Evolutionary conservation across 73 alveolate genomes (phyloP).

Genomic region (Uronychia binucleata): DNA sequence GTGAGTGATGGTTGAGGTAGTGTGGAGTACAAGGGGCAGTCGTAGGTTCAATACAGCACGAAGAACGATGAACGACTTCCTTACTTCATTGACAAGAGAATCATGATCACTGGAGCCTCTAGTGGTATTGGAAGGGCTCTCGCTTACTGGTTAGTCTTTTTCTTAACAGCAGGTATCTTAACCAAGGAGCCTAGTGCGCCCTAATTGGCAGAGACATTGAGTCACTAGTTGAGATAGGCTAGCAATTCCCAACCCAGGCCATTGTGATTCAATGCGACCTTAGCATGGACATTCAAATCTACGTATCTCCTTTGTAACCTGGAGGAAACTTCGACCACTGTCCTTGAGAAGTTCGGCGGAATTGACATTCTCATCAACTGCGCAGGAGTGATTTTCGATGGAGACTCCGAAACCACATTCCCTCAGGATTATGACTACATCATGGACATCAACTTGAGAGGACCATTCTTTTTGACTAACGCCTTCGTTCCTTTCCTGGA

Average conservation of each 20-base stretch:
- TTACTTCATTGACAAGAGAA: slow-evolving; percentile 81
- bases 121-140: slow-evolving; percentile 86
- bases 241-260: slow-evolving; percentile 80
- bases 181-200: slow-evolving; percentile 87
- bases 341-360: slow-evolving; percentile 80
- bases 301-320: slow-evolving; percentile 4
- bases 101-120: slow-evolving; percentile 92
- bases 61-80: too few relatives aligned
- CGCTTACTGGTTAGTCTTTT: slow-evolving; percentile 69
- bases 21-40: too few relatives aligned
- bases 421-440: slow-evolving; percentile 93
- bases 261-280: slow-evolving; percentile 83
- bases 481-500: slow-evolving; percentile 69
- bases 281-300: slow-evolving; percentile 67
- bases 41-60: too few relatives aligned
- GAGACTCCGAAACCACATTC: slow-evolving; percentile 83
- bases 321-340: slow-evolving; percentile 74
- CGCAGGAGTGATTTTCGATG: slow-evolving; percentile 91
- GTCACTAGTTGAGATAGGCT: slow-evolving; percentile 68
- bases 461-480: slow-evolving; percentile 73
- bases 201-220: slow-evolving; percentile 85
- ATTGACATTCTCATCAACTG: slow-evolving; percentile 85
- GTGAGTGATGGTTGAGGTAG: too few relatives aligned
- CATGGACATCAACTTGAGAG: slow-evolving; percentile 80
- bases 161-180: slow-evolving; percentile 48